Conservation (phyloP, 2,329 filamentous ascomycete species). For the Corinectria fuckeliana region DNA sequence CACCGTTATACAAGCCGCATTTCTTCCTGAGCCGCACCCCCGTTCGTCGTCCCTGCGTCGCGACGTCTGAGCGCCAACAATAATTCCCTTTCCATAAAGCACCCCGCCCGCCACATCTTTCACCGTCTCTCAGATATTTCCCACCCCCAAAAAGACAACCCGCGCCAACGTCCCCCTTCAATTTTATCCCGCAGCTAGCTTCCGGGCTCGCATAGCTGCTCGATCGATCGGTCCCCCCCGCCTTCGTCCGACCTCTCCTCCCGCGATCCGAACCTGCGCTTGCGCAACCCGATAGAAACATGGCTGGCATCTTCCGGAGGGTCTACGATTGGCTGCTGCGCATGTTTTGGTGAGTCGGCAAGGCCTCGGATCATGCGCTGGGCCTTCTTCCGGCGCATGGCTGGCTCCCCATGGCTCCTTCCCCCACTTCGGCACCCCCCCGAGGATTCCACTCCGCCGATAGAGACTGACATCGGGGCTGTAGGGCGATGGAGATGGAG, state of each 20-base stretch:
- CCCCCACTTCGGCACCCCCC: conserved; percentile 13
- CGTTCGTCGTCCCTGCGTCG: conserved; percentile 30
- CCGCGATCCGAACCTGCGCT: conserved; percentile 30
- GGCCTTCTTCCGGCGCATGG: conserved; percentile 8
- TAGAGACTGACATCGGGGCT: conserved; percentile 32
- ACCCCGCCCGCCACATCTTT: conserved; percentile 37
- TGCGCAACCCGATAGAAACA: conserved; percentile 49
- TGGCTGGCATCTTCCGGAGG: conserved; percentile 91
- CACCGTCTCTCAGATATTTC: conserved; percentile 30
- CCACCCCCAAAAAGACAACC: conserved; percentile 11
- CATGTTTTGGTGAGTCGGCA: conserved; percentile 84
- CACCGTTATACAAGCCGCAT: conserved; percentile 38
- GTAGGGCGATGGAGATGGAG: conserved; percentile 98
- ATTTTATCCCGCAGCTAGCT: conserved; percentile 3
- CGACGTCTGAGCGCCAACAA: conserved; percentile 37
- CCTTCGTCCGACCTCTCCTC: conserved; percentile 36
- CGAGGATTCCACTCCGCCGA: conserved; percentile 27
- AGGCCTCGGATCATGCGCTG: conserved; percentile 13
- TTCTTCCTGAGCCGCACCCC: conserved; percentile 33
- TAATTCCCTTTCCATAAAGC: conserved; percentile 37
- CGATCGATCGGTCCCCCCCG: conserved; percentile 32
- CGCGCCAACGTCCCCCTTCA: conserved; percentile 4
- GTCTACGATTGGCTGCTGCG: conserved; percentile 98
- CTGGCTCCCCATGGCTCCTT: conserved; percentile 15
- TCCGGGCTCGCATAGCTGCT: conserved; percentile 11